These are phyloP conservation scores for Umbilicus rupestris DNA, from an alignment of 164 flowering plant species.

Conservation along the genomic window DNA sequence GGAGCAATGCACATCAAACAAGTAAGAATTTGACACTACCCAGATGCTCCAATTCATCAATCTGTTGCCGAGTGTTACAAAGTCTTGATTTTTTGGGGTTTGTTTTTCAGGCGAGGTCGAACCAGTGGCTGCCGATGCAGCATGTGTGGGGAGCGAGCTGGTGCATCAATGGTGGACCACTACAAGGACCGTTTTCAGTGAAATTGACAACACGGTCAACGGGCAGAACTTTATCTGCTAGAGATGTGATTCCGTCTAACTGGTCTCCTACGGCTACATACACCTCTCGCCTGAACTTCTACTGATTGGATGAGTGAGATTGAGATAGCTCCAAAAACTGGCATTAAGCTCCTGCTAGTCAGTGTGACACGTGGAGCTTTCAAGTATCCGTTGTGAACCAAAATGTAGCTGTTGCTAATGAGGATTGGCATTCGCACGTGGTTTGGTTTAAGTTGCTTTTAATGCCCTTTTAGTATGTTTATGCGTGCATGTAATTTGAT, in stretches of 20 bases:
- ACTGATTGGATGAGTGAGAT: background rate
- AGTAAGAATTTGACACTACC: conserved; percentile 22
- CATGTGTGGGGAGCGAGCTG: conserved; percentile 97
- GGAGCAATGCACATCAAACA: conserved; percentile 86
- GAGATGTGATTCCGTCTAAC: conserved; percentile 74
- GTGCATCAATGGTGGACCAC: conserved; percentile 67
- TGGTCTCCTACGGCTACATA: conserved; percentile 91
- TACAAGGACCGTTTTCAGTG: conserved; percentile 84
- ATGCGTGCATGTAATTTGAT: background rate
- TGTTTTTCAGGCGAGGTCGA: conserved; percentile 45
- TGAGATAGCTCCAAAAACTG: background rate
- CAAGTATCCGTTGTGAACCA: background rate
- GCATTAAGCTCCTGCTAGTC: background rate
- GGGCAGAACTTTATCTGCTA: conserved; percentile 54
- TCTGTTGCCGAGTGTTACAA: background rate
- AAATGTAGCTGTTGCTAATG: too few species aligned
- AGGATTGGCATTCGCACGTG: too few species aligned
- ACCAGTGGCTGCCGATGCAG: conserved; percentile 70
- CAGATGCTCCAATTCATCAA: background rate
- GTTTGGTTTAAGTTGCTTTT: too few species aligned
- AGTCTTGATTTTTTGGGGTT: background rate
- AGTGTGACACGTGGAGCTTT: background rate
- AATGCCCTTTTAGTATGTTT: background rate
- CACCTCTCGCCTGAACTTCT: conserved; percentile 84
- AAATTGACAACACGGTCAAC: conserved; percentile 62